These are phyloP conservation scores for Aureobasidium leucospermi DNA, from an alignment of 2,329 filamentous ascomycete species.

Conservation along the genomic window DNA sequence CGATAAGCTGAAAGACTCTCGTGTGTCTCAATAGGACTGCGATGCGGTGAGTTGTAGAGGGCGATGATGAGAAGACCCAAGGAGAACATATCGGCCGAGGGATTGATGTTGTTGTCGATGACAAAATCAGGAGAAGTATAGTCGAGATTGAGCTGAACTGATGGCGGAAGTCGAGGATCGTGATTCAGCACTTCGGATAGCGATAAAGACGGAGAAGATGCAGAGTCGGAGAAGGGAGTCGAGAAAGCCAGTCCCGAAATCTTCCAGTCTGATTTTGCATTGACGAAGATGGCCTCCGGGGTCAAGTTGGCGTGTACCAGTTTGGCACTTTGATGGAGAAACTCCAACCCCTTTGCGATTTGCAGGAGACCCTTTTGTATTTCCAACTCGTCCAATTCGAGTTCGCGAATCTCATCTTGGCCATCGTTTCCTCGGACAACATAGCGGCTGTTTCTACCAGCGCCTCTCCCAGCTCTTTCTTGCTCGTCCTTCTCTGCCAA, in stretches of 20 bases:
- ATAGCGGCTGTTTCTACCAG: slow-evolving; percentile 68
- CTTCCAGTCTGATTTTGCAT: slow-evolving; percentile 98
- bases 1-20: slow-evolving; percentile 79
- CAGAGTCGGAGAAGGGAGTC: slow-evolving; percentile 64
- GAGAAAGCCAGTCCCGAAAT: slow-evolving; percentile 90
- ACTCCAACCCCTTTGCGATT: slow-evolving; percentile 88
- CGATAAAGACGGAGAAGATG: slow-evolving; percentile 59
- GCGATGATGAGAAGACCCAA: slow-evolving; percentile 81
- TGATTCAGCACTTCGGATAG: slow-evolving; percentile 78
- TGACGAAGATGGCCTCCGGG: slow-evolving; percentile 87
- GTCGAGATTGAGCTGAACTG: slow-evolving; percentile 84
- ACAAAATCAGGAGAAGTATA: slow-evolving; percentile 94
- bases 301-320: slow-evolving; percentile 92
- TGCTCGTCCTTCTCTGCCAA: slow-evolving; percentile 85
- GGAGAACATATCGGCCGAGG: slow-evolving; percentile 87
- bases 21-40: slow-evolving; percentile 75
- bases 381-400: slow-evolving; percentile 94
- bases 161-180: slow-evolving; percentile 72
- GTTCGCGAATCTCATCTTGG: slow-evolving; percentile 59
- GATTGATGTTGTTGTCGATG: slow-evolving; percentile 78
- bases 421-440: slow-evolving; percentile 74
- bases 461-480: slow-evolving; percentile 61
- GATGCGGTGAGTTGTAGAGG: slow-evolving; percentile 90
- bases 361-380: slow-evolving; percentile 95
- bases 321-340: slow-evolving; percentile 88